Percentiles rank a stretch among this genome's conserved stretches.
Conservation (phyloP, 192 early-diverging fungal species). For the Bifiguratus adelaidae region DNA sequence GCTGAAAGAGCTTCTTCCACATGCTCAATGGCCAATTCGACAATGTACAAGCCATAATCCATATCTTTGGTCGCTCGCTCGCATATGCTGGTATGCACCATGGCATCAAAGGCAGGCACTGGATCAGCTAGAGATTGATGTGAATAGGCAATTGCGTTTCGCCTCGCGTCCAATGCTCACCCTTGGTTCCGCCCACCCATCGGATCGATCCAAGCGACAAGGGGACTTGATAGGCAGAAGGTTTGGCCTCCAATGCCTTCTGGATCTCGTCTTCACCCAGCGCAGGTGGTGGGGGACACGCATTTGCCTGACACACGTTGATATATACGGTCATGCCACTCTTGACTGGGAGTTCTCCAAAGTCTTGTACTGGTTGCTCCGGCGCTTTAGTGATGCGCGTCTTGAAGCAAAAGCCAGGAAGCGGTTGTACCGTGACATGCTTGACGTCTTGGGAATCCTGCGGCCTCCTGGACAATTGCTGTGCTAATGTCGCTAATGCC, state of each 20-base stretch:
- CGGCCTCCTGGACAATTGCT: too few species aligned
- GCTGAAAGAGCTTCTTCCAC: slow-evolving; percentile 51
- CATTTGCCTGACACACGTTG: slow-evolving; percentile 48
- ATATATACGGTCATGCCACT: slow-evolving; percentile 39
- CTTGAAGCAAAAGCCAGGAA: slow-evolving; percentile 11
- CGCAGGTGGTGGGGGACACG: slow-evolving; percentile 42
- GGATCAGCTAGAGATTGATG: slow-evolving; percentile 11
- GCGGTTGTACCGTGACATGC: slow-evolving; percentile 4
- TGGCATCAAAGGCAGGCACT: slow-evolving; percentile 57
- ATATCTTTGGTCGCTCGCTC: slow-evolving; percentile 39
- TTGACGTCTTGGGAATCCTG: too few species aligned
- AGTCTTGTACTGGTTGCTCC: not conserved
- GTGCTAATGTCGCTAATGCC: too few species aligned
- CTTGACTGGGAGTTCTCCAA: too few species aligned
- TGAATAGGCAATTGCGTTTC: not conserved
- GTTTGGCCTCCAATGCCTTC: slow-evolving; percentile 45
- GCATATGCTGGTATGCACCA: slow-evolving; percentile 44
- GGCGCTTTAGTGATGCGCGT: not conserved
- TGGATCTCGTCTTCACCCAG: slow-evolving; percentile 53
- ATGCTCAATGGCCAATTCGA: slow-evolving; percentile 55
- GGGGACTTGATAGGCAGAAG: slow-evolving; percentile 53
- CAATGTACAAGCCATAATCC: slow-evolving; percentile 56
- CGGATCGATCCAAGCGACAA: slow-evolving; percentile 38
- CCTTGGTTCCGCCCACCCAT: slow-evolving; percentile 43
- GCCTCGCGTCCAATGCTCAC: not conserved